These are phyloP conservation scores for Amaranthus cruentus DNA, from an alignment of 148 eudicot species.

Conservation along the genomic window DNA sequence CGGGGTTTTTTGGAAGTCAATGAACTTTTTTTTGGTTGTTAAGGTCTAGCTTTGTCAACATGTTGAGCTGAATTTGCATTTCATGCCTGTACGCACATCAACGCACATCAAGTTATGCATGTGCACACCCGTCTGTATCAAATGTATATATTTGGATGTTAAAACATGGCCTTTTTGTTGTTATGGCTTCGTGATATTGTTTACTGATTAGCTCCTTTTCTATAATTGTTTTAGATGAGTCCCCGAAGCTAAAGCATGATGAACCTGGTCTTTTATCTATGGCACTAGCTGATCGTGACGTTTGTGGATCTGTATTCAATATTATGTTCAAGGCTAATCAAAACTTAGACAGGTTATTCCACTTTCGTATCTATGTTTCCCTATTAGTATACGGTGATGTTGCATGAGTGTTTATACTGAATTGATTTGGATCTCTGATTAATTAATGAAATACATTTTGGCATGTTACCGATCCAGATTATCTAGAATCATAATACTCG, in stretches of 20 bases:
- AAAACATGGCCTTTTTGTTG: background rate
- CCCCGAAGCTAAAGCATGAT: slow-evolving; percentile 76
- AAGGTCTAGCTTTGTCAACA: too few relatives aligned
- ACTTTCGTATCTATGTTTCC: background rate
- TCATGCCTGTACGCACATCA: too few relatives aligned
- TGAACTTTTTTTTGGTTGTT: too few relatives aligned
- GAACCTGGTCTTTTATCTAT: slow-evolving; percentile 77
- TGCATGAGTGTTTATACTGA: background rate
- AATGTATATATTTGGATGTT: background rate
- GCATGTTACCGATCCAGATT: background rate
- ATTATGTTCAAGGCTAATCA: slow-evolving; percentile 63
- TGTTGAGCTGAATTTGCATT: too few relatives aligned
- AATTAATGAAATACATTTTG: background rate
- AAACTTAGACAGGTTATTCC: slow-evolving; percentile 71
- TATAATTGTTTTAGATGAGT: slow-evolving; percentile 65
- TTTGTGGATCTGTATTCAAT: slow-evolving; percentile 70
- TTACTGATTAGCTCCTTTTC: background rate
- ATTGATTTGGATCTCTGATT: background rate
- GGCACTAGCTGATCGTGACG: slow-evolving; percentile 75
- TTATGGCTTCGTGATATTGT: background rate
- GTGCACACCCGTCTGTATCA: too few relatives aligned
- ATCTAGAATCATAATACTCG: too few relatives aligned
- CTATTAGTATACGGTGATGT: background rate
- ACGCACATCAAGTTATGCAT: too few relatives aligned
- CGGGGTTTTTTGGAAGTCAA: too few relatives aligned